Evolutionary conservation across 495 filamentous ascomycete genomes (phyloP).

Genomic region (Annulohypoxylon maeteangense): DNA sequence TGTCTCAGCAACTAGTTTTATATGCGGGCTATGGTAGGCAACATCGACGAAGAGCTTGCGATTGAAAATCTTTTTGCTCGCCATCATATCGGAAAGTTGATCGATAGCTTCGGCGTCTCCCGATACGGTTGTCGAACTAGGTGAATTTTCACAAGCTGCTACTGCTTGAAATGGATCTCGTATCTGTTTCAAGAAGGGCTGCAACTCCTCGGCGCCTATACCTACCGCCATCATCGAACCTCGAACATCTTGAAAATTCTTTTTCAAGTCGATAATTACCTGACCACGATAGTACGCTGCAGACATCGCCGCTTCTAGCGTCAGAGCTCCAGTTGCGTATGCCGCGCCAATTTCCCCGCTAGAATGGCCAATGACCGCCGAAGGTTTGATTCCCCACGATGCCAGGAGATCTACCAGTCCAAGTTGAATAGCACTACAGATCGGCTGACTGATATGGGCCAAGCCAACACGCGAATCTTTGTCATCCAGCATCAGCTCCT

Average conservation of each 20-base stretch:
- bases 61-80: constrained; percentile 60
- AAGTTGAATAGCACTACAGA: constrained; percentile 62
- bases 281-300: constrained; percentile 60
- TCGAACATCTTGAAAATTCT: constrained; percentile 45
- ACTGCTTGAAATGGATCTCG: constrained; percentile 39
- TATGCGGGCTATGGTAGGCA: constrained; percentile 74
- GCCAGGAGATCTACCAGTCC: constrained; percentile 64
- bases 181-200: constrained; percentile 50
- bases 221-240: constrained; percentile 65
- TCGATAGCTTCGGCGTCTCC: constrained; percentile 62
- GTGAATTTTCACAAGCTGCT: constrained; percentile 67
- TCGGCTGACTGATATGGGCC: constrained; percentile 58
- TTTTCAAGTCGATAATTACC: constrained; percentile 48
- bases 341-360: constrained; percentile 70
- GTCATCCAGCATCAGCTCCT: constrained; percentile 49
- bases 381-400: constrained; percentile 63
- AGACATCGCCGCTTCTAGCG: constrained; percentile 63
- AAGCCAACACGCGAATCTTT: constrained; percentile 56
- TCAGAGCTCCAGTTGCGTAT: constrained; percentile 57
- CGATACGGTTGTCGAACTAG: constrained; percentile 68
- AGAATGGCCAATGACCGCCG: constrained; percentile 68
- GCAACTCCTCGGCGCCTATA: constrained; percentile 54
- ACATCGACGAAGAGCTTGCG: constrained; percentile 66
- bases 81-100: constrained; percentile 58
- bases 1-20: constrained; percentile 59